Evolutionary conservation across 306 rosid genomes (phyloP).

Genomic region (Boehmeria nivea): DNA sequence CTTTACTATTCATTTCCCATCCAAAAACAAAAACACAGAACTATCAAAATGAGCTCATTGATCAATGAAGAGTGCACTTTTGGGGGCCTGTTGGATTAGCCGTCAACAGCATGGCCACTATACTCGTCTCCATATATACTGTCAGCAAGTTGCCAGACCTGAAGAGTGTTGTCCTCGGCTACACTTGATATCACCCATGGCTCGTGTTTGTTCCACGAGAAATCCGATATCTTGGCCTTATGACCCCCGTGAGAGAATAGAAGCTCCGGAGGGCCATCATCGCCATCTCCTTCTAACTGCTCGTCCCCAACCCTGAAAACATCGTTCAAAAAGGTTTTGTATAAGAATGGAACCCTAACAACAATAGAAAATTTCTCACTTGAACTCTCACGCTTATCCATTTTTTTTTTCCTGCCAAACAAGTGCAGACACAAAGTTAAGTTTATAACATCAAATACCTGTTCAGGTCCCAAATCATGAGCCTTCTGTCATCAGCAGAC

Average conservation of each 20-base stretch:
- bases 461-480: conserved; percentile 95
- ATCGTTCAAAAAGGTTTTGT: background rate
- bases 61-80: too few species aligned
- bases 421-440: background rate
- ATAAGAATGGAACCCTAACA: too few species aligned
- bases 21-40: too few species aligned
- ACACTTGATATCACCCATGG: conserved; percentile 90
- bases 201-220: conserved; percentile 72
- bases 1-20: too few species aligned
- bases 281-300: conserved; percentile 76
- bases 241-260: conserved; percentile 88
- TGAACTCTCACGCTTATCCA: background rate
- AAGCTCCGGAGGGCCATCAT: conserved; percentile 89
- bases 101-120: too few species aligned
- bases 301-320: conserved; percentile 73
- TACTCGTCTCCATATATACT: conserved; percentile 50
- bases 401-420: too few species aligned
- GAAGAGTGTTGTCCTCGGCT: conserved; percentile 82
- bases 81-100: too few species aligned
- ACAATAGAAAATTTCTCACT: background rate
- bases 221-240: conserved; percentile 85
- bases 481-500: conserved; percentile 77
- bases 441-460: conserved; percentile 35
- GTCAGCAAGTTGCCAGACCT: conserved; percentile 86
- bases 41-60: too few species aligned